These are phyloP conservation scores for Linderina pennispora DNA, from an alignment of 192 early-diverging fungal genomes.

Conservation along the genomic window DNA sequence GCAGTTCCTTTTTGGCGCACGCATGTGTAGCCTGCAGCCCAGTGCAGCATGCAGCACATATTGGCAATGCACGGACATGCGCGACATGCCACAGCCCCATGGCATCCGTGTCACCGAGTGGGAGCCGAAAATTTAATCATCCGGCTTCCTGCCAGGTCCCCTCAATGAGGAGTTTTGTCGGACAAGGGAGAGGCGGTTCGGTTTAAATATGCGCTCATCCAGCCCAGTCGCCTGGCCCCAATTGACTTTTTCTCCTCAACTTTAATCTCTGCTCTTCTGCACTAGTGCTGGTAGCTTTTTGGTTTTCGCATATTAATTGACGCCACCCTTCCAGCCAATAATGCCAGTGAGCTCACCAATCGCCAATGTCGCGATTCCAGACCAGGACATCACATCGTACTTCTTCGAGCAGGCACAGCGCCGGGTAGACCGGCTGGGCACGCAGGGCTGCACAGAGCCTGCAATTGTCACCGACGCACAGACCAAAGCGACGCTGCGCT, in stretches of 20 bases:
- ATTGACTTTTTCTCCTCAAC: not conserved
- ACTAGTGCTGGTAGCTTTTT: not conserved
- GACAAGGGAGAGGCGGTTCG: too few relatives aligned
- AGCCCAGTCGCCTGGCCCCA: not conserved
- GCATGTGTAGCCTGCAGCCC: not conserved
- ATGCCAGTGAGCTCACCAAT: constrained; percentile 35
- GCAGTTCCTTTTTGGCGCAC: too few relatives aligned
- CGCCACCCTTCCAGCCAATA: not conserved
- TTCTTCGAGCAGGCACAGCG: constrained; percentile 20
- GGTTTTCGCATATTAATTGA: not conserved
- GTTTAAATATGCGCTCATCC: too few relatives aligned
- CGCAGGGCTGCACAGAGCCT: not conserved
- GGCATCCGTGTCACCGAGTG: not conserved
- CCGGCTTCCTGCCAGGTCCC: too few relatives aligned
- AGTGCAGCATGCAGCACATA: not conserved
- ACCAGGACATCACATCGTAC: constrained; percentile 18
- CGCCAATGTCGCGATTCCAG: constrained; percentile 13
- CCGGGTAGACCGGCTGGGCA: not conserved
- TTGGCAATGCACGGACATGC: too few relatives aligned
- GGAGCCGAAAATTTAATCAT: too few relatives aligned
- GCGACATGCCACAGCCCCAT: not conserved
- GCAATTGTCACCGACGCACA: constrained; percentile 9
- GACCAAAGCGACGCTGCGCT: constrained; percentile 4
- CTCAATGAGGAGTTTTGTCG: too few relatives aligned
- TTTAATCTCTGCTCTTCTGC: not conserved